Evolutionary conservation across 192 early-diverging fungal genomes (phyloP).

Genomic region (Kappamyces sp.): DNA sequence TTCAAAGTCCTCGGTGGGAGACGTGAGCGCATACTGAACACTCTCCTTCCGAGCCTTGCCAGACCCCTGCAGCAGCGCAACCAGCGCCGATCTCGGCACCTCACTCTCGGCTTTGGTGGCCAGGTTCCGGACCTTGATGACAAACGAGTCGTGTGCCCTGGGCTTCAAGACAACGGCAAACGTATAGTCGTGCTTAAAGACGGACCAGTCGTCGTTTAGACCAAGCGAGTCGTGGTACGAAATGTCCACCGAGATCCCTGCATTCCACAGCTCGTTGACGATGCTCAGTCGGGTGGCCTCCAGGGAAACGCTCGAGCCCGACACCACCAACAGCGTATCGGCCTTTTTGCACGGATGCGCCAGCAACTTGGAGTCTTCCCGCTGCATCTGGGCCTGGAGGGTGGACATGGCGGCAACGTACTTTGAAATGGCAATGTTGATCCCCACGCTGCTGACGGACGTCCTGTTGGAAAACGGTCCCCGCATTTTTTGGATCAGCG

Average conservation of each 20-base stretch:
- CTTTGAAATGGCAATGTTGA: constrained; percentile 60
- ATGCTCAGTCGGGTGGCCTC: constrained; percentile 71
- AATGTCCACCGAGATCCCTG: constrained; percentile 74
- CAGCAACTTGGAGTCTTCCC: constrained; percentile 33
- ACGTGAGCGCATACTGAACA: not conserved
- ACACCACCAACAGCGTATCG: constrained; percentile 79
- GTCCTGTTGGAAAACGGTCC: constrained; percentile 37
- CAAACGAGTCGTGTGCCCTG: constrained; percentile 23
- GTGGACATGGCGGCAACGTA: constrained; percentile 18
- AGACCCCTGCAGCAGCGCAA: constrained; percentile 12
- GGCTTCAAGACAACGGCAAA: constrained; percentile 30
- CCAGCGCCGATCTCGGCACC: constrained; percentile 28
- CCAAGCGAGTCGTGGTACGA: constrained; percentile 39
- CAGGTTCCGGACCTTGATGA: constrained; percentile 44
- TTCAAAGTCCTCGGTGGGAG: not conserved
- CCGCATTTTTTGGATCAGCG: constrained; percentile 46
- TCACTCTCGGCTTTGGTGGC: constrained; percentile 29
- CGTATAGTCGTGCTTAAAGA: constrained; percentile 1
- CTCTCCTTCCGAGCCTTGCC: constrained; percentile 27
- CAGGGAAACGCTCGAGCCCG: constrained; percentile 57
- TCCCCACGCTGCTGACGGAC: constrained; percentile 59
- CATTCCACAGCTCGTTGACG: constrained; percentile 71
- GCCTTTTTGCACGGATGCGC: constrained; percentile 44
- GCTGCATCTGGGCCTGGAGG: constrained; percentile 16
- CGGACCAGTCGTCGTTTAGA: not conserved